Base-by-base conservation (phyloP, 2,329 filamentous ascomycete species). In the Fusarium sp. region DNA sequence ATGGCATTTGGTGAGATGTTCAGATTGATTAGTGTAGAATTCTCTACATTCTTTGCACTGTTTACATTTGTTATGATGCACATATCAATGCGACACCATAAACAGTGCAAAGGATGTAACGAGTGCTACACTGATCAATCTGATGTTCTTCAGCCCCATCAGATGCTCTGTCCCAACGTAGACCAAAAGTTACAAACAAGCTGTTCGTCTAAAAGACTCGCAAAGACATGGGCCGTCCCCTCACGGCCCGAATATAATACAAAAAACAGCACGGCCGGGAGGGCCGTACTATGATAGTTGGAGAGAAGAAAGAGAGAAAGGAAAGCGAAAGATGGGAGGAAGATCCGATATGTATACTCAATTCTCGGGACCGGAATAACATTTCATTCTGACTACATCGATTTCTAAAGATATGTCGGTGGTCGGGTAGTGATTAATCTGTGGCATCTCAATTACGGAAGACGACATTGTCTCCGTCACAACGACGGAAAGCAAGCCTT, bases 161-260 rank as follows among this genome's bases (percentile, higher is more conserved):
- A 20, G 13, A 39, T 27, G 22, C 4, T 27, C 9, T 17, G 9
- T n/a, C 2, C 7, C 14, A 38, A 20, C 9, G 6, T 20, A 17
- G 3, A 7, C 22, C 22, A 52, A n/a, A 22, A 1, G 0, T 1
- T 12, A 27, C 2, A 3, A 7, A 27, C 13, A 52, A 11, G 7
- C 6, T 36, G 49, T 11, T 39, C 18, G 15, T 38, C 7, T 8
- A 15, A 9, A 7, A n/a, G 49, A 39, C 33, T 53, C 6, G 18
- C 7, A 17, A 52, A 20, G 49, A n/a, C 33, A 53, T 39, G 33
- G 49, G 22, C 49, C 33, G 33, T 4, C 33, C 49, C 49, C 5
- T 53, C 22, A 39, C 13, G 14, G 3, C 14, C 33, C 22, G 7
- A 27, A 27, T n/a, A 27, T 27, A n/a, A 53, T 27, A 53, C 49